phyloP scores from a whole-genome alignment of 1,284 basidiomycete species.

The Chalciporus sp. region DNA sequence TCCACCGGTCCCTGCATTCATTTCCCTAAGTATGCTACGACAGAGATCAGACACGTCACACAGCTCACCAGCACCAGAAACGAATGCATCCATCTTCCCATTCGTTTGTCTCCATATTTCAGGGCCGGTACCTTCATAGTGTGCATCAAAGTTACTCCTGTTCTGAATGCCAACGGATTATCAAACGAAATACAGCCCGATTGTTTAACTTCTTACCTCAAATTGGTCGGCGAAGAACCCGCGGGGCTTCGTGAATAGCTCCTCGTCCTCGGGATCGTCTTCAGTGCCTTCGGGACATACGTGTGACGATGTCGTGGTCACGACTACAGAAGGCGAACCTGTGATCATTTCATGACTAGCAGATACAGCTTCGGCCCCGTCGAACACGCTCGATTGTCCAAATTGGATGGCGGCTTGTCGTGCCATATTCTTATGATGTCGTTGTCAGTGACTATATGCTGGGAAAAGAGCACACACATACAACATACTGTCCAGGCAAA shows the following conservation, averaged over 20 bases:
- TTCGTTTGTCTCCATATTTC: constrained; percentile 95
- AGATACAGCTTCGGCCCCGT: constrained; percentile 29
- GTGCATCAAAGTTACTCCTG: constrained; percentile 87
- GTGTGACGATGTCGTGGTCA: constrained; percentile 54
- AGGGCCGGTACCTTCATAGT: constrained; percentile 89
- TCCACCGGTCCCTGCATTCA: constrained; percentile 80
- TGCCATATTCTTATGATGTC: constrained; percentile 72
- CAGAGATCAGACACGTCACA: neutral
- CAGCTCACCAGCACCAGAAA: constrained; percentile 83
- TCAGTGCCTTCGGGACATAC: constrained; percentile 41
- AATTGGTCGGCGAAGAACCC: constrained; percentile 96
- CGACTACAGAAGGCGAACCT: constrained; percentile 52
- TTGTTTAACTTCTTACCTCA: constrained; percentile 53
- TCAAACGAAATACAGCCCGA: neutral
- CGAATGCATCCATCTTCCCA: constrained; percentile 83
- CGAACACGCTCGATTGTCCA: constrained; percentile 48
- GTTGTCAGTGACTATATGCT: constrained; percentile 1
- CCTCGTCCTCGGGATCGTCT: constrained; percentile 40
- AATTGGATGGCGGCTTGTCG: constrained; percentile 76
- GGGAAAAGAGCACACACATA: constrained; percentile 29
- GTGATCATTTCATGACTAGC: constrained; percentile 35
- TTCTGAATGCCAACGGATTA: constrained; percentile 54
- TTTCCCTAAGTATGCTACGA: neutral
- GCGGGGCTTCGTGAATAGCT: constrained; percentile 52
- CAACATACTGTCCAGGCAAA: constrained; percentile 20